Conservation (phyloP, 2,329 filamentous ascomycete species). For the Cercospora nicotianae region DNA sequence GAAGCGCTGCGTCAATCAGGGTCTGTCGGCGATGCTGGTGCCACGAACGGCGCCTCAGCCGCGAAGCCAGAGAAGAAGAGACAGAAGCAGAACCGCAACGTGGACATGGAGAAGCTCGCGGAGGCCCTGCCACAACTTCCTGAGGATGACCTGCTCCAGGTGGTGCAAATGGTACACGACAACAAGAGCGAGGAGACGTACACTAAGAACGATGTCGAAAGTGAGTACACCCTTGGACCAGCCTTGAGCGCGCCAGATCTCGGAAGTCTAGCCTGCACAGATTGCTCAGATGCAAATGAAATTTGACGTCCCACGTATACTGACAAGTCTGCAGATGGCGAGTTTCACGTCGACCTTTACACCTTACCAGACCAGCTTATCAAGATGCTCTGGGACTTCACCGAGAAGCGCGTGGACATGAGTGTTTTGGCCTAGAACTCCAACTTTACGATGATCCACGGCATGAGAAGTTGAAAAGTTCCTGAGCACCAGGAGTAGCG, state of each 20-base stretch:
- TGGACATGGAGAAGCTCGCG: constrained; percentile 96
- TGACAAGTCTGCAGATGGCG: constrained; percentile 64
- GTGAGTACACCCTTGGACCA: constrained; percentile 47
- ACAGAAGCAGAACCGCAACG: constrained; percentile 53
- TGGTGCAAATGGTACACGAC: constrained; percentile 98
- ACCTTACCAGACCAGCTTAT: constrained; percentile 88
- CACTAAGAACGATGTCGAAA: constrained; percentile 94
- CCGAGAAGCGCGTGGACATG: constrained; percentile 43
- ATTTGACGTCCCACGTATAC: not conserved
- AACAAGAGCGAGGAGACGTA: constrained; percentile 93
- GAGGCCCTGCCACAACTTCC: constrained; percentile 84
- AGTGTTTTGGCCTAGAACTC: constrained; percentile 27
- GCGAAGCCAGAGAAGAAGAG: constrained; percentile 75
- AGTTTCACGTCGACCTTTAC: constrained; percentile 97
- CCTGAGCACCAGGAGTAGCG: not conserved
- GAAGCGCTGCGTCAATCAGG: constrained; percentile 79
- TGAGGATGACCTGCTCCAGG: constrained; percentile 90
- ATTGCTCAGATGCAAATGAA: too few relatives aligned
- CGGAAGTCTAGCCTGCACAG: too few relatives aligned
- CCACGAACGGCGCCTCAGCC: constrained; percentile 57
- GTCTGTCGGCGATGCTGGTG: constrained; percentile 56
- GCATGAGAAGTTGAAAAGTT: not conserved
- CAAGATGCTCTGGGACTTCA: constrained; percentile 94
- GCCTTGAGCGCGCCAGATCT: not conserved
- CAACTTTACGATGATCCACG: not conserved